phyloP scores from a whole-genome alignment of 352 stramenopile genomes.

The Phytophthora europaea region DNA sequence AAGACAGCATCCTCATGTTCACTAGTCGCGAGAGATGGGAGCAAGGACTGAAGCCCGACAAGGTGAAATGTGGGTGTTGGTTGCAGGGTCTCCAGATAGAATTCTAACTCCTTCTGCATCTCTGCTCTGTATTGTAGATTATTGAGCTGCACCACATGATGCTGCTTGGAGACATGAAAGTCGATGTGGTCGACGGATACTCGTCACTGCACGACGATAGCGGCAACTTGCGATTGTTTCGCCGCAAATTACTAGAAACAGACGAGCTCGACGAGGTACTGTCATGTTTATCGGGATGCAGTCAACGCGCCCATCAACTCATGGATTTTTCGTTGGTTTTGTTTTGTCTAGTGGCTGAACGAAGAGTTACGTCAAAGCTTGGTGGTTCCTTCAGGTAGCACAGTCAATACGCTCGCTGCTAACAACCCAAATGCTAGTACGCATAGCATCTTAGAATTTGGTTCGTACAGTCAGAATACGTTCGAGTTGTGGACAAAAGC shows the following conservation, averaged over 20 bases:
- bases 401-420: conserved; percentile 53
- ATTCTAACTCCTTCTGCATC: background rate
- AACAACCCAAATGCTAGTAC: conserved; percentile 72
- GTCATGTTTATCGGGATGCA: background rate
- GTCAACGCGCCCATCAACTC: background rate
- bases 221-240: conserved; percentile 64
- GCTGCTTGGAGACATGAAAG: conserved; percentile 87
- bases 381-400: conserved; percentile 53
- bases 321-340: background rate
- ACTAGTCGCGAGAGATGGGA: conserved; percentile 86
- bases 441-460: conserved; percentile 81
- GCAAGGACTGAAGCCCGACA: conserved; percentile 83
- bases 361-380: conserved; percentile 71
- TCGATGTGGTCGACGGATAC: conserved; percentile 64
- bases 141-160: conserved; percentile 77
- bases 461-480: conserved; percentile 80
- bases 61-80: conserved; percentile 40
- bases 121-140: conserved; percentile 47
- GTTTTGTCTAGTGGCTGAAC: conserved; percentile 70
- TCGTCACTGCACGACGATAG: conserved; percentile 36
- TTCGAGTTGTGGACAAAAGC: conserved; percentile 91
- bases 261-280: conserved; percentile 80
- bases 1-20: conserved; percentile 84
- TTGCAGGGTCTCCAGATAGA: background rate
- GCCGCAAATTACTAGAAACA: conserved; percentile 78